Conservation (phyloP, 352 stramenopile genomes). For the Pythium brachiatum region DNA sequence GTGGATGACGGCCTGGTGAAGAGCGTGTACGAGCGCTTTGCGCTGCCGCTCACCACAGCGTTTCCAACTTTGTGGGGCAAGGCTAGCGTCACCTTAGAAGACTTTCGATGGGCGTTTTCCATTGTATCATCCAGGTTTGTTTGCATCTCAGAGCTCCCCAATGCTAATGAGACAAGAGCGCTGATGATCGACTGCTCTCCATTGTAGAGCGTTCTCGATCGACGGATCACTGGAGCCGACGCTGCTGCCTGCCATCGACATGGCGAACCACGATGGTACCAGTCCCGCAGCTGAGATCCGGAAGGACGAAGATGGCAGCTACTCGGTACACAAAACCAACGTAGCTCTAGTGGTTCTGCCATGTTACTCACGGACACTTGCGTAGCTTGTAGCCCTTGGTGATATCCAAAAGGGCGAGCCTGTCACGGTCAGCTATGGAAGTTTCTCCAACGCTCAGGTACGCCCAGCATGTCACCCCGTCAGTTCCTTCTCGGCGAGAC, state of each 20-base stretch:
- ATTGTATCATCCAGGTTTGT: constrained; percentile 64
- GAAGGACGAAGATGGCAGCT: constrained; percentile 37
- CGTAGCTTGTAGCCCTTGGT: constrained; percentile 46
- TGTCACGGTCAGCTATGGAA: constrained; percentile 72
- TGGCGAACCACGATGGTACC: constrained; percentile 61
- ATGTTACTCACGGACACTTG: neutral
- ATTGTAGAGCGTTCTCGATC: constrained; percentile 33
- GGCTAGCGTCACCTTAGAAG: constrained; percentile 30
- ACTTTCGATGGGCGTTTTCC: constrained; percentile 65
- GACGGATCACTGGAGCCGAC: constrained; percentile 39
- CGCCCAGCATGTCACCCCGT: neutral
- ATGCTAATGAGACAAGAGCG: no score
- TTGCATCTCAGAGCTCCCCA: no score
- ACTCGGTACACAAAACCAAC: constrained; percentile 32
- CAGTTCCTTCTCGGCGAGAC: neutral
- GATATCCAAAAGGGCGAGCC: constrained; percentile 39
- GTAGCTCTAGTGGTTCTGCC: neutral
- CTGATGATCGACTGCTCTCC: neutral
- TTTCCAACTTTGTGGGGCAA: constrained; percentile 46
- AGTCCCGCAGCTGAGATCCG: constrained; percentile 50
- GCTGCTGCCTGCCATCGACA: constrained; percentile 73
- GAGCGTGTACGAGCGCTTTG: constrained; percentile 44
- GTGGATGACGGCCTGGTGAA: constrained; percentile 56
- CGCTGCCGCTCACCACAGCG: constrained; percentile 28
- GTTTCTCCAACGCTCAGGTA: constrained; percentile 74